Percentiles rank a stretch among this genome's conserved stretches.
Conservation (phyloP, 108 stramenopile genomes). For the Fistulifera pelliculosa region DNA sequence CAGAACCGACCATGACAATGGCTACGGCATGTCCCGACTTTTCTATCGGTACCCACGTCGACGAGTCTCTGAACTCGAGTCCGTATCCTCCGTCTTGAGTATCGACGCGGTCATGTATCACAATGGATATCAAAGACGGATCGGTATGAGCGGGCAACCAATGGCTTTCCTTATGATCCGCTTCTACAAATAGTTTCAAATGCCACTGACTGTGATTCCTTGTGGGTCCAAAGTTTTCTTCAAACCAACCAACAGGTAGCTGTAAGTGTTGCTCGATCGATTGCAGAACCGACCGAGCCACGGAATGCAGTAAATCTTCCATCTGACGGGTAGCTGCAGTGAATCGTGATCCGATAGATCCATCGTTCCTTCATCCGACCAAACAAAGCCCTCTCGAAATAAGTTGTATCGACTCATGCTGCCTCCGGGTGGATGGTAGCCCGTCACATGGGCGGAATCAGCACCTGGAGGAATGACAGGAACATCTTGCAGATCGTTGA, state of each 20-base stretch:
- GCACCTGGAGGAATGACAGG: slow-evolving; percentile 29
- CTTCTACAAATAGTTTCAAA: slow-evolving; percentile 50
- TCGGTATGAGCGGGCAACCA: slow-evolving; percentile 73
- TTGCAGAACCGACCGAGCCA: slow-evolving; percentile 34
- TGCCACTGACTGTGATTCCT: slow-evolving; percentile 68
- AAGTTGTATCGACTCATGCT: slow-evolving; percentile 56
- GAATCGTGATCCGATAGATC: slow-evolving; percentile 2
- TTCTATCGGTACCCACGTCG: slow-evolving; percentile 41
- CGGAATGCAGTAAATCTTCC: slow-evolving; percentile 36
- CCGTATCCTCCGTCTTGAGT: slow-evolving; percentile 38
- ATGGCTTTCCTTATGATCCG: slow-evolving; percentile 13
- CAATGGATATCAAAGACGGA: slow-evolving; percentile 74
- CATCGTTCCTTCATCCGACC: slow-evolving; percentile 47
- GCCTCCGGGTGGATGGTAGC: slow-evolving; percentile 51
- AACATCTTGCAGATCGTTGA: no score
- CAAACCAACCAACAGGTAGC: slow-evolving; percentile 42
- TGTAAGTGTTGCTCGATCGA: slow-evolving; percentile 49
- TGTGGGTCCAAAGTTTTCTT: slow-evolving; percentile 48
- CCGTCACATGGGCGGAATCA: slow-evolving; percentile 62
- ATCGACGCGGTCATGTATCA: slow-evolving; percentile 49
- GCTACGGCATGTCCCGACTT: slow-evolving; percentile 64
- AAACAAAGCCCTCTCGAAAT: slow-evolving; percentile 70
- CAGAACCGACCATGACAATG: slow-evolving; percentile 65
- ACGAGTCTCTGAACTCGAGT: slow-evolving; percentile 22
- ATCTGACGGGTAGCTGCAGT: slow-evolving; percentile 16